Evolutionary conservation across 352 stramenopile species (phyloP), one percentile per base, ranked within the genome.

Genomic region (Phytophthora chlamydospora): DNA sequence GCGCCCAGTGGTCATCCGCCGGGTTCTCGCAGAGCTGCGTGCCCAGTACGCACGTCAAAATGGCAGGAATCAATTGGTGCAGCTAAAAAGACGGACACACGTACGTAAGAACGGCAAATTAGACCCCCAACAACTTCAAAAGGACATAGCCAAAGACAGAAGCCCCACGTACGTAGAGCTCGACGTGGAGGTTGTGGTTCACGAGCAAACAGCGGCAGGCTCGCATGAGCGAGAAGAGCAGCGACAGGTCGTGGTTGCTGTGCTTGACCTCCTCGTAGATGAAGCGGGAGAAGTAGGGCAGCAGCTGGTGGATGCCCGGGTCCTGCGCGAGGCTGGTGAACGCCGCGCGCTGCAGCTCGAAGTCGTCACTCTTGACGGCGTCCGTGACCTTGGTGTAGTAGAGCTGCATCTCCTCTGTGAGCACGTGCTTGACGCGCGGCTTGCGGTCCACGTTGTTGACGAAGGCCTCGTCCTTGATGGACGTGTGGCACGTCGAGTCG

Each of bases 31-130:
- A 97, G 6, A 98, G 65, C 48, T 95, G 88, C 53, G 90, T 88
- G 12, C 92, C 90, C 16, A 98, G 78, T 19, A 98, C 85, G 54
- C 91, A 98, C 34, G 93, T 98, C 50, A 98, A 72, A 27, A 98
- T 92, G 32, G 91, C 83, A 19, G 92, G 92, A 57, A 98, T 85
- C 36, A 98, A 68, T 85, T 98, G 92, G 61, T 98, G 92, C 8
- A 98, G 76, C 82, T 97, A 53, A 35, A 35, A 14, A 63, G 10
- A 51, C 4, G 16, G 5, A 48, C 19, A 46, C 24, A 59, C 4
- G 21, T 24, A 24, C 24, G 24, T 29, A 29, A 31, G 27, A 0
- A 46, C 31, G 58, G 16, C 29, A 32, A 21, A 46, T 55, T 43
- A 62, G 36, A 34, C 16, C 24, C 24, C 43, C 12, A 43, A n/a